These are phyloP conservation scores for Trichoderma semiorbis DNA, from an alignment of 2,329 filamentous ascomycete species.

Conservation along the genomic window DNA sequence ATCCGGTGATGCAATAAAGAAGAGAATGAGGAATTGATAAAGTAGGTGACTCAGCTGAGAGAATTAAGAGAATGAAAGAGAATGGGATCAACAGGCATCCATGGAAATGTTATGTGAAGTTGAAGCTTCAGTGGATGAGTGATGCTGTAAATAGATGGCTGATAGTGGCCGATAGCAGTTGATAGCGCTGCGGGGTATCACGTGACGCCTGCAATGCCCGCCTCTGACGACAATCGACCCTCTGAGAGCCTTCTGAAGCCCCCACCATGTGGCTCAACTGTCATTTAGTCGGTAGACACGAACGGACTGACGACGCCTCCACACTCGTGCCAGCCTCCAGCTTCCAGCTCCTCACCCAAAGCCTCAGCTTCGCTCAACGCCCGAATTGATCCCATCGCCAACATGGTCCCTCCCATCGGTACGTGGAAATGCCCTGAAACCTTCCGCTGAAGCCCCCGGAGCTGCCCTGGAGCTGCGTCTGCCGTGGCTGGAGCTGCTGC, in stretches of 20 bases:
- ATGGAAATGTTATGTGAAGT: not conserved
- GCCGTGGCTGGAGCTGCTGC: not conserved
- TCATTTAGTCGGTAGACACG: not conserved
- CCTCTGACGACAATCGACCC: slow-evolving; percentile 35
- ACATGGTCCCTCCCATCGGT: slow-evolving; percentile 57
- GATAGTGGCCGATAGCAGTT: not conserved
- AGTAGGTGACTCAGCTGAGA: not conserved
- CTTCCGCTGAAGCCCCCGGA: not conserved
- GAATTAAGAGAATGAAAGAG: not conserved
- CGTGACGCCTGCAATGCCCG: slow-evolving; percentile 35
- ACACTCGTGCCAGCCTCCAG: slow-evolving; percentile 12
- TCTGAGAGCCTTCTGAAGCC: not conserved
- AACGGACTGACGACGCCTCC: slow-evolving; percentile 18
- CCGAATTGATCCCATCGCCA: slow-evolving; percentile 27
- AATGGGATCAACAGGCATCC: not conserved
- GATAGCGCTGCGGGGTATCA: slow-evolving; percentile 33
- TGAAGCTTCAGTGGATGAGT: not conserved
- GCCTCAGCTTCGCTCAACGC: not conserved
- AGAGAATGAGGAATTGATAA: not conserved
- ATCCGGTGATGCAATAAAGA: not conserved
- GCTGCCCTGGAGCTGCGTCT: not conserved
- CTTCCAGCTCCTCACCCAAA: not conserved
- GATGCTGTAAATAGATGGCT: not conserved
- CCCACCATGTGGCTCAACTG: slow-evolving; percentile 30
- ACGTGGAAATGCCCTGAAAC: slow-evolving; percentile 27